Percentiles rank a stretch among this genome's conserved stretches.
Evolutionary conservation across 2,329 filamentous ascomycete genomes (phyloP).

Genomic region (Rhytidhysteron rufulum): DNA sequence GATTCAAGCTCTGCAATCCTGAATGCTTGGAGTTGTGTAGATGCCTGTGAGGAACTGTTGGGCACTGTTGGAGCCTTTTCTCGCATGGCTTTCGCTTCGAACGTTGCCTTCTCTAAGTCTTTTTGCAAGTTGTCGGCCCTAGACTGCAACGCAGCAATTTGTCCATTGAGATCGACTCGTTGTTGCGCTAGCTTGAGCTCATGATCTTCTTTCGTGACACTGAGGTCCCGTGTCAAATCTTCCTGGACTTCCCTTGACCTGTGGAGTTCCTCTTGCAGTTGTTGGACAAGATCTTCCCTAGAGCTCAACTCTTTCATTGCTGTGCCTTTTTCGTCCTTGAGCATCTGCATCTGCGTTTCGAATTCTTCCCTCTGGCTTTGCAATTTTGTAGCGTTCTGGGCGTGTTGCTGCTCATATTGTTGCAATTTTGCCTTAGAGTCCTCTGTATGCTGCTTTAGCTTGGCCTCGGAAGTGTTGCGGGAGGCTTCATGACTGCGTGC

Average conservation of each 20-base stretch:
- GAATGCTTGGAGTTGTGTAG: not conserved
- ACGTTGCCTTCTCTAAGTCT: constrained; percentile 22
- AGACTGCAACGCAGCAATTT: constrained; percentile 20
- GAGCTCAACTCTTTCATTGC: constrained; percentile 11
- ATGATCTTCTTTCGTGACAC: constrained; percentile 3
- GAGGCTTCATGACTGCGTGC: constrained; percentile 8
- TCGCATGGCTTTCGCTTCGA: constrained; percentile 21
- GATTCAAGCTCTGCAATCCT: constrained; percentile 19
- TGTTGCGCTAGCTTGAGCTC: constrained; percentile 3
- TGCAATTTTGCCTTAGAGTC: constrained; percentile 20
- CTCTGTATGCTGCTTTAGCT: constrained; percentile 17
- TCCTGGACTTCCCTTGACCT: not conserved
- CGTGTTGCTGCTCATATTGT: constrained; percentile 24
- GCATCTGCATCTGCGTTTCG: constrained; percentile 14
- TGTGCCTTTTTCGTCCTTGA: constrained; percentile 15
- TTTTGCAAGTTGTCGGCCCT: constrained; percentile 21
- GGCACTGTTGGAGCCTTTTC: constrained; percentile 15
- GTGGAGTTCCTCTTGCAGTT: constrained; percentile 14
- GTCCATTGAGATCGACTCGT: constrained; percentile 11
- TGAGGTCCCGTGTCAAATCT: constrained; percentile 5
- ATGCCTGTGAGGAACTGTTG: constrained; percentile 6
- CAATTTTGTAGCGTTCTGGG: constrained; percentile 20
- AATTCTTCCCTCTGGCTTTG: constrained; percentile 24
- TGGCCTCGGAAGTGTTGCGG: constrained; percentile 7
- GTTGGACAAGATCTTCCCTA: constrained; percentile 11